Evolutionary conservation across 148 eudicot genomes (phyloP).

Genomic region (Persicaria tinctoria): DNA sequence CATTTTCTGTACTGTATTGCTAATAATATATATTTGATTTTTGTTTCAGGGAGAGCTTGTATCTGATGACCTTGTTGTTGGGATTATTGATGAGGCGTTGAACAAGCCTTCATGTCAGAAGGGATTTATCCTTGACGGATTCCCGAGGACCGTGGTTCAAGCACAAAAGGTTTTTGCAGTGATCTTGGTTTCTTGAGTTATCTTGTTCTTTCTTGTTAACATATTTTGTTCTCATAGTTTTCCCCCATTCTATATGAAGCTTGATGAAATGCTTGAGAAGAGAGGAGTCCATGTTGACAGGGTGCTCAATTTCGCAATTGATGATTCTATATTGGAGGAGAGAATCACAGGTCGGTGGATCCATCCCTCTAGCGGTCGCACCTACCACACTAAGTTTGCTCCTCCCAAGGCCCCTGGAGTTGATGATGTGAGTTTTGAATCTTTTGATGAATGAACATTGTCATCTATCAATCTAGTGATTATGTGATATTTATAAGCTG

Average conservation of each 20-base stretch:
- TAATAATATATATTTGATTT: not conserved
- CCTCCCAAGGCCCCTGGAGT: constrained; percentile 82
- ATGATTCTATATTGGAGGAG: constrained; percentile 89
- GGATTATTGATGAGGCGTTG: constrained; percentile 85
- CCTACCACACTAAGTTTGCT: constrained; percentile 93
- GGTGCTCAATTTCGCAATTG: constrained; percentile 89
- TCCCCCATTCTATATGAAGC: constrained; percentile 29
- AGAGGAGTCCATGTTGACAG: constrained; percentile 74
- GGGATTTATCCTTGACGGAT: constrained; percentile 97
- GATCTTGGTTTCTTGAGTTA: not conserved
- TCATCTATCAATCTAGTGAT: not conserved
- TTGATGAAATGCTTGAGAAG: constrained; percentile 89
- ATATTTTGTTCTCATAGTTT: not conserved
- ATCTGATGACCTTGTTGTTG: constrained; percentile 86
- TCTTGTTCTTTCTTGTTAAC: not conserved
- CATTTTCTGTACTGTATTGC: not conserved
- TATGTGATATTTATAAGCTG: not conserved
- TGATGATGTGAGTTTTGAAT: constrained; percentile 64
- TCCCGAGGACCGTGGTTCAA: constrained; percentile 91
- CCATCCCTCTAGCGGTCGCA: constrained; percentile 86
- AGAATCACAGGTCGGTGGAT: constrained; percentile 97
- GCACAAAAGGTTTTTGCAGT: constrained; percentile 58
- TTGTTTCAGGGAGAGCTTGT: constrained; percentile 71
- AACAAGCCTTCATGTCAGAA: constrained; percentile 86
- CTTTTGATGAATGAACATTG: not conserved